Percentiles rank a stretch among this genome's conserved stretches.
phyloP scores from a whole-genome alignment of 495 filamentous ascomycete genomes.

The Aspergillus funiculosus region DNA sequence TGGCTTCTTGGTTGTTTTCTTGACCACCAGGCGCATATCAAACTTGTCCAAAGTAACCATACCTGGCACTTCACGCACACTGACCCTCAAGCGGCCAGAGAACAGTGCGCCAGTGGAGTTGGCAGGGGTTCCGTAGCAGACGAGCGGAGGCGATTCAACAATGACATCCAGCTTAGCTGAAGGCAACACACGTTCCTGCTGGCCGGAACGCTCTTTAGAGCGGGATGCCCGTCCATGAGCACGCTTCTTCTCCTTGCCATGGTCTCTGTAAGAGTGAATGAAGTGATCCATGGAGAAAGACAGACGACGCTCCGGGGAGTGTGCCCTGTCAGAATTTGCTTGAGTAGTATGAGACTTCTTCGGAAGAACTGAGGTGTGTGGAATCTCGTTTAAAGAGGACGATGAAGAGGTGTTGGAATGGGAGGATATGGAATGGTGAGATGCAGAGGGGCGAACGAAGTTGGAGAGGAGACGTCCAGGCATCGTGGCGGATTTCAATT shows the following conservation, averaged over 20 bases:
- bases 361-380: conserved; percentile 15
- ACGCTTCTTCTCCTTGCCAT: conserved; percentile 42
- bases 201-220: conserved; percentile 35
- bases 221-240: conserved; percentile 33
- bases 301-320: conserved; percentile 41
- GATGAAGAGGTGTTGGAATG: conserved; percentile 39
- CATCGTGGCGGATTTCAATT: conserved; percentile 25
- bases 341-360: neutral
- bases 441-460: conserved; percentile 39
- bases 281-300: conserved; percentile 42
- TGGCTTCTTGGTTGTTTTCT: conserved; percentile 69
- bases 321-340: conserved; percentile 26
- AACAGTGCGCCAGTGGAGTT: conserved; percentile 81
- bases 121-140: conserved; percentile 71
- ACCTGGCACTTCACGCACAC: conserved; percentile 51
- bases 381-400: conserved; percentile 41
- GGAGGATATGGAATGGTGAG: conserved; percentile 34
- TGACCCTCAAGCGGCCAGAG: conserved; percentile 74
- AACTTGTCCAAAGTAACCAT: conserved; percentile 62
- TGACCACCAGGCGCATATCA: conserved; percentile 60
- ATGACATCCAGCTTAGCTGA: conserved; percentile 63
- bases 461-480: conserved; percentile 45
- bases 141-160: conserved; percentile 84
- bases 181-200: conserved; percentile 26
- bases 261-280: conserved; percentile 42